Conservation (phyloP, 1,139 yeast genomes). For the Scheffersomyces quercinus region DNA sequence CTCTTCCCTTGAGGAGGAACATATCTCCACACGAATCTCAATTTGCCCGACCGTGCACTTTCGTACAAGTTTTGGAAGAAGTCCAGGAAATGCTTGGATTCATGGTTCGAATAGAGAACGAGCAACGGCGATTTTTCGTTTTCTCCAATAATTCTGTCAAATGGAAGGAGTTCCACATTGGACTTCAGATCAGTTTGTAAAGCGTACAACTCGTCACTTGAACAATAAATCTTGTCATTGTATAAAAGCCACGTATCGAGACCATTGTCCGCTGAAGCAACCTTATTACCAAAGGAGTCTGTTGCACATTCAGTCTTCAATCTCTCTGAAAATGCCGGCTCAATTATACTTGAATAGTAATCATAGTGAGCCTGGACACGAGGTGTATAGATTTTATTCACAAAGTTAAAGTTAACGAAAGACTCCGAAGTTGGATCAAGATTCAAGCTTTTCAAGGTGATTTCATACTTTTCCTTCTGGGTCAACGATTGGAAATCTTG, state of each 20-base stretch:
- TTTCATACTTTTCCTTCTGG: slow-evolving; percentile 40
- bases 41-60: slow-evolving; percentile 63
- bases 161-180: slow-evolving; percentile 31
- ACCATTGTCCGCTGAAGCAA: slow-evolving; percentile 19
- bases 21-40: slow-evolving; percentile 78
- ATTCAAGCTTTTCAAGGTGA: slow-evolving; percentile 30
- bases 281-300: slow-evolving; percentile 38
- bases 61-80: slow-evolving; percentile 62
- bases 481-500: slow-evolving; percentile 13
- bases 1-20: slow-evolving; percentile 30
- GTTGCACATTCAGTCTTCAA: slow-evolving; percentile 25
- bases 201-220: slow-evolving; percentile 69
- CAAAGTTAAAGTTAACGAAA: slow-evolving; percentile 52
- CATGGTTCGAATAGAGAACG: slow-evolving; percentile 54
- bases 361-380: slow-evolving; percentile 64
- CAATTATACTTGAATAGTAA: slow-evolving; percentile 39
- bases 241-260: slow-evolving; percentile 54
- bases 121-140: slow-evolving; percentile 40
- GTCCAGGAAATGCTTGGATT: slow-evolving; percentile 46
- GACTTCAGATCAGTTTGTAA: slow-evolving; percentile 44
- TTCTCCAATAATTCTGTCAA: slow-evolving; percentile 63
- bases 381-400: slow-evolving; percentile 58
- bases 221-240: slow-evolving; percentile 59
- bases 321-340: slow-evolving; percentile 18
- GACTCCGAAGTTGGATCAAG: slow-evolving; percentile 14